Base-by-base conservation (phyloP, 2,329 filamentous ascomycete species). In the Aspergillus sp. region DNA sequence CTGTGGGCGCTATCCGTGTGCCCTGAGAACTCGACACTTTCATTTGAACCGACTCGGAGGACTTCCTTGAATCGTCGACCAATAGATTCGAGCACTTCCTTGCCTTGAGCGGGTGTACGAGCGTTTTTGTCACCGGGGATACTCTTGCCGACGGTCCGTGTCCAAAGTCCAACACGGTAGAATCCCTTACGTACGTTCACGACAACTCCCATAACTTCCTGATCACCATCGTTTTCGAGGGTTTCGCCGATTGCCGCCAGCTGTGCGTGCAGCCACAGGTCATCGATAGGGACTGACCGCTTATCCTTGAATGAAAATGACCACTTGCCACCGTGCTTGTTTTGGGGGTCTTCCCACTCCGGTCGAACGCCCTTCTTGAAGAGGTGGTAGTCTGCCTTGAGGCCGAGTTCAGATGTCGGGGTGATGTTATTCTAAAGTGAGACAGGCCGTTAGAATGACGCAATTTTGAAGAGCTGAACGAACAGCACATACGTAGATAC, bases 261-360 rank as follows among this genome's bases (percentile, higher is more conserved):
- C 88, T 99, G 96, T 62, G 96, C 90, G 76, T 98, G 91, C 60
- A 99, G 87, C 95, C 95, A 99, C 55, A 96, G 84, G 58, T 93
- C 90, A 74, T 99, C 93, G 76, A 97, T 96, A 68, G 93, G 90
- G 74, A 96, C 85, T 66, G 83, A 86, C 72, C 90, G 89, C 86
- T 96, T 97, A 69, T 97, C 91, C 83, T 96, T 96, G 87, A 96
- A 97, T 71, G 91, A 89, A 81, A 96, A 98, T 25, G 93, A 93
- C 95, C 95, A 99, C 80, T 97, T 97, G 79, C 95, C 95, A 68
- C 95, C 95, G 76, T 98, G 92, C 85, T 98, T 99, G 83, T 99
- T 99, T 82, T 98, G 92, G 25, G 87, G 84, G 75, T 99, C 95
- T 79, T 99, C 95, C 95, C 95, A 99, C 80, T 99, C 96, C 37